Conservation (phyloP, 306 rosid species). For the Corylus heterophylla region DNA sequence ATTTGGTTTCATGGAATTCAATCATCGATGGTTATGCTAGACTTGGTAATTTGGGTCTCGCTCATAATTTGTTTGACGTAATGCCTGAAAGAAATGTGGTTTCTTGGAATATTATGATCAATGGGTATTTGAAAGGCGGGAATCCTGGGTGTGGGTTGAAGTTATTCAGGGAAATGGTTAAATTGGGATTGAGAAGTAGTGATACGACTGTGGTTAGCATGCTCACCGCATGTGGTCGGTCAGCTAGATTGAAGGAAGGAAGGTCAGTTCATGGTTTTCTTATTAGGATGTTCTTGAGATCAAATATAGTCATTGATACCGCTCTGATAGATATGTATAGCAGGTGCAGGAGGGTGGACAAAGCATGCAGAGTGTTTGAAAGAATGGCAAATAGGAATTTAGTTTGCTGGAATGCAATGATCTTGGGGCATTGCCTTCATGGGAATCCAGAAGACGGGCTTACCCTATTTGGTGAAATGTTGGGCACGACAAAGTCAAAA, state of each 20-base stretch:
- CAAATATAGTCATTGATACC: constrained; percentile 45
- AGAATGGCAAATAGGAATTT: constrained; percentile 47
- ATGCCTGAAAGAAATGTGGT: constrained; percentile 61
- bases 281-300: constrained; percentile 31
- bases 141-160: constrained; percentile 64
- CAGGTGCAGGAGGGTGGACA: constrained; percentile 53
- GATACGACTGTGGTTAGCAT: constrained; percentile 52
- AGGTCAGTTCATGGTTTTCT: constrained; percentile 69
- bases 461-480: constrained; percentile 46
- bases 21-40: constrained; percentile 39
- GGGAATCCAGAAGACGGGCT: constrained; percentile 69
- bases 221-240: constrained; percentile 59
- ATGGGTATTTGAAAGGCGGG: constrained; percentile 62
- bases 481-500: constrained; percentile 28
- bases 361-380: constrained; percentile 45
- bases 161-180: constrained; percentile 64
- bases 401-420: constrained; percentile 69
- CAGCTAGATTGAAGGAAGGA: constrained; percentile 65
- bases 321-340: constrained; percentile 75
- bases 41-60: constrained; percentile 45
- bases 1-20: constrained; percentile 73
- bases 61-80: constrained; percentile 49
- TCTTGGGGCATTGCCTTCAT: constrained; percentile 69
- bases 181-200: constrained; percentile 44
- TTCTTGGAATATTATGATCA: constrained; percentile 64